Conservation (phyloP, 352 stramenopile genomes). For the Globisporangium perplexum region DNA sequence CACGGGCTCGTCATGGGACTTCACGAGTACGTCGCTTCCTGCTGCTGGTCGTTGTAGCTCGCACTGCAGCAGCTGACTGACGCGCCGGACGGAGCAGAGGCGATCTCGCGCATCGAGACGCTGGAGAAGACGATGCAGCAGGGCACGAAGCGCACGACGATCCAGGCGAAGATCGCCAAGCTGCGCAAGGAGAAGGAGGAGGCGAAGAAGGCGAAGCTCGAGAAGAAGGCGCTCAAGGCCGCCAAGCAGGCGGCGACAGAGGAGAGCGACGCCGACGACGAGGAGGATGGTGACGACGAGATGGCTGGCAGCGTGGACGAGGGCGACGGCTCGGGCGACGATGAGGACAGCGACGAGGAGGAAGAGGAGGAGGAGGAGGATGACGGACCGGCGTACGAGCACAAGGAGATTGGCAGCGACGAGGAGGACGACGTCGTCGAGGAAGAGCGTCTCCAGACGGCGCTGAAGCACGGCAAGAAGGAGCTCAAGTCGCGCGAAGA, state of each 20-base stretch:
- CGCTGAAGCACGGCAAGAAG: conserved; percentile 55
- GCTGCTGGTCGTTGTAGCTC: not conserved
- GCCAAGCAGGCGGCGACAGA: conserved; percentile 26
- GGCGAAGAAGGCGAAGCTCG: conserved; percentile 48
- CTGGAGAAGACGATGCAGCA: conserved; percentile 54
- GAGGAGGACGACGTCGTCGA: conserved; percentile 69
- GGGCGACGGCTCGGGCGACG: conserved; percentile 22
- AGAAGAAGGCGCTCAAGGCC: conserved; percentile 40
- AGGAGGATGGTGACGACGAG: conserved; percentile 11
- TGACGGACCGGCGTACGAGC: conserved; percentile 16
- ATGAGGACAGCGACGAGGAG: conserved; percentile 13
- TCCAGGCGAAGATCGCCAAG: conserved; percentile 85
- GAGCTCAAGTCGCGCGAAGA: conserved; percentile 46
- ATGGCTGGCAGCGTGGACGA: conserved; percentile 17
- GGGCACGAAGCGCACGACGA: conserved; percentile 72
- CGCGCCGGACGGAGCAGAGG: conserved; percentile 22
- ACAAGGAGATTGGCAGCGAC: conserved; percentile 38
- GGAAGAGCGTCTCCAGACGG: conserved; percentile 61
- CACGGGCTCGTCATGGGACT: conserved; percentile 78
- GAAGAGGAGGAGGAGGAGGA: conserved; percentile 23
- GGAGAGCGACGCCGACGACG: conserved; percentile 10
- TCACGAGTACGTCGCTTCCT: conserved; percentile 42
- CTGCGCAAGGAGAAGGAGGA: conserved; percentile 64
- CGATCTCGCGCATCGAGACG: conserved; percentile 80
- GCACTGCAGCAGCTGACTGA: not conserved